These are phyloP conservation scores for Polysphondylium violaceum DNA, from an alignment of 78 protist genomes.

Conservation along the genomic window DNA sequence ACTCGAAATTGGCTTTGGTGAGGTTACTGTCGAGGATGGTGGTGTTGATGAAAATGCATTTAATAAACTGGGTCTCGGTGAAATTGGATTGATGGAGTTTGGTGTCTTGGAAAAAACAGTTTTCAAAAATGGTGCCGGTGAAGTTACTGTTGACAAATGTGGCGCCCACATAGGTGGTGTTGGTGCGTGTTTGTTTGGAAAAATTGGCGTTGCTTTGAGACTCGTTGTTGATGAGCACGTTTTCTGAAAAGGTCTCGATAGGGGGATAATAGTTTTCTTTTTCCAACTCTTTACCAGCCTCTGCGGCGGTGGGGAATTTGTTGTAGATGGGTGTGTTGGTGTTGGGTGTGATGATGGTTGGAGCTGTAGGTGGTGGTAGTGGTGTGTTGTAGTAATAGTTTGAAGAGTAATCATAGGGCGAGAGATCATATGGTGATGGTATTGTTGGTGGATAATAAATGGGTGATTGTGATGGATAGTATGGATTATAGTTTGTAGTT, in stretches of 20 bases:
- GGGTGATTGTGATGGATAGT: conserved; percentile 1
- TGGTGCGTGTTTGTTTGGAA: background rate
- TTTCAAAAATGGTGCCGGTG: background rate
- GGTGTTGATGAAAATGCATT: conserved; percentile 16
- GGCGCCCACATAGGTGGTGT: background rate
- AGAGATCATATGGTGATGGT: background rate
- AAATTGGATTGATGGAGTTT: background rate
- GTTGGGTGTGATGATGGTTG: background rate
- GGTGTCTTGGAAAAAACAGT: conserved; percentile 5
- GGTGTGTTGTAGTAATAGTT: background rate
- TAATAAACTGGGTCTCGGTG: background rate
- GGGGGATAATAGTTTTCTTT: conserved; percentile 19
- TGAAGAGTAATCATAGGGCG: background rate
- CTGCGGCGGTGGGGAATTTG: background rate
- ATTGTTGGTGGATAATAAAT: background rate
- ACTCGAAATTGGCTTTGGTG: background rate
- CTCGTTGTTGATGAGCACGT: background rate
- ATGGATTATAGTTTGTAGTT: conserved; percentile 6
- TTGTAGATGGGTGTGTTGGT: background rate
- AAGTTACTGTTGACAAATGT: background rate
- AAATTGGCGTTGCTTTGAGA: background rate
- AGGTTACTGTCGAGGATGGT: conserved; percentile 7
- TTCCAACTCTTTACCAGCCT: conserved; percentile 4
- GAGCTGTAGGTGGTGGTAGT: background rate
- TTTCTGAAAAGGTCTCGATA: background rate